These are phyloP conservation scores for Peltaster fructicola DNA, from an alignment of 2,329 filamentous ascomycete genomes.

Conservation along the genomic window DNA sequence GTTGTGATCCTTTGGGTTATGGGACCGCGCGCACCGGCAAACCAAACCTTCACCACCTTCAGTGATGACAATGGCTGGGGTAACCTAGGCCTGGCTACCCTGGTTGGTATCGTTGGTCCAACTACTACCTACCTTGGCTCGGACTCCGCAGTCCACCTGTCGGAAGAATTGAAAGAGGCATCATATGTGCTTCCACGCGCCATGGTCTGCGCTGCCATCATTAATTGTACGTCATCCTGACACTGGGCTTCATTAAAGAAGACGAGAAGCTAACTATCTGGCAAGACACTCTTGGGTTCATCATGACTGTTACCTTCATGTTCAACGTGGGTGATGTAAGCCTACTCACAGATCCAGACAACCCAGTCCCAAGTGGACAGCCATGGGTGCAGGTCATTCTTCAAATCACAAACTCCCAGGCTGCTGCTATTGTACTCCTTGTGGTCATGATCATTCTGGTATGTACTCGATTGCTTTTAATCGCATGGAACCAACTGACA, in stretches of 20 bases:
- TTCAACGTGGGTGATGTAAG: conserved; percentile 13
- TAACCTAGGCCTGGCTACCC: conserved; percentile 9
- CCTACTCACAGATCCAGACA: conserved; percentile 7
- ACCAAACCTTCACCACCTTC: conserved; percentile 7
- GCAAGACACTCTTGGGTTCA: conserved; percentile 12
- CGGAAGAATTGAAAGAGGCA: conserved; percentile 16
- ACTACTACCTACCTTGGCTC: conserved; percentile 22
- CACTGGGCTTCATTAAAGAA: too few species aligned
- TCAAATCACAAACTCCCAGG: conserved; percentile 10
- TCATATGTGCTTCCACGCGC: conserved; percentile 14
- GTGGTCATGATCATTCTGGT: conserved; percentile 11
- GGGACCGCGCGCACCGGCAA: conserved; percentile 4
- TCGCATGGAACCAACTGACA: background rate
- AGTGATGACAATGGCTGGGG: conserved; percentile 12
- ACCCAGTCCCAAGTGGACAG: conserved; percentile 9
- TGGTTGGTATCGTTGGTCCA: conserved; percentile 14
- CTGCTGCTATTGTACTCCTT: conserved; percentile 11
- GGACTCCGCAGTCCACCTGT: conserved; percentile 22
- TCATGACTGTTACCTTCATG: conserved; percentile 15
- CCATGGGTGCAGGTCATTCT: conserved; percentile 12
- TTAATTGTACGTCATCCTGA: too few species aligned
- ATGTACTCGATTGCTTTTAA: conserved; percentile 1
- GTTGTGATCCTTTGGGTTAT: conserved; percentile 11
- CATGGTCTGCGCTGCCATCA: conserved; percentile 14
- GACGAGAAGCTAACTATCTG: too few species aligned